phyloP scores from a whole-genome alignment of 2,329 filamentous ascomycete species.

The Aureobasidium sp. region DNA sequence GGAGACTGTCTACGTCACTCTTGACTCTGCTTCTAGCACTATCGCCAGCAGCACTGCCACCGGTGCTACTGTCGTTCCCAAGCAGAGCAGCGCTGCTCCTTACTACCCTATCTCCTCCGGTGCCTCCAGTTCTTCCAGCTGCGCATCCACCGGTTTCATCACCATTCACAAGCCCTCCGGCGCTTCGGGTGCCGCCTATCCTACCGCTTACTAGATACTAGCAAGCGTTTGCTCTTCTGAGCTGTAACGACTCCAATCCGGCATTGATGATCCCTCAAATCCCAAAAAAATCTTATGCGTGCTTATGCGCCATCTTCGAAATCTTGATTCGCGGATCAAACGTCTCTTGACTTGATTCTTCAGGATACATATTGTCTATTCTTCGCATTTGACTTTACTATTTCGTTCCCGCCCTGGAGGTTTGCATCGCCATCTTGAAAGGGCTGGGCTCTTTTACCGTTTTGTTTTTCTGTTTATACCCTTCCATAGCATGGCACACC shows the following conservation, averaged over 20 bases:
- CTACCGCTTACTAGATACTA: slow-evolving; percentile 8
- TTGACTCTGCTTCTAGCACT: slow-evolving; percentile 8
- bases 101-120: slow-evolving; percentile 24
- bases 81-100: slow-evolving; percentile 18
- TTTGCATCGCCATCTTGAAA: slow-evolving; percentile 10
- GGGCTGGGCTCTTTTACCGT: slow-evolving; percentile 14
- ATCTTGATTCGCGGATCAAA: background rate
- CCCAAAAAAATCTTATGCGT: background rate
- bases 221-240: background rate
- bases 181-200: slow-evolving; percentile 14
- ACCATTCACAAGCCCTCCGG: slow-evolving; percentile 23
- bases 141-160: slow-evolving; percentile 26
- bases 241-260: slow-evolving; percentile 15
- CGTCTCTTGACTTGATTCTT: background rate
- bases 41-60: slow-evolving; percentile 12
- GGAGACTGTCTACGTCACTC: slow-evolving; percentile 24
- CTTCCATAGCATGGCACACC: background rate
- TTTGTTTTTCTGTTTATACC: slow-evolving; percentile 7
- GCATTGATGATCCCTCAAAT: slow-evolving; percentile 8
- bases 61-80: slow-evolving; percentile 14
- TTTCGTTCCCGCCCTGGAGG: slow-evolving; percentile 11
- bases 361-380: no score
- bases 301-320: background rate
- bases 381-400: no score
- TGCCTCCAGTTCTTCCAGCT: slow-evolving; percentile 16